Evolutionary conservation across 2,329 filamentous ascomycete species (phyloP).

Genomic region (Aspergillus neoniger): DNA sequence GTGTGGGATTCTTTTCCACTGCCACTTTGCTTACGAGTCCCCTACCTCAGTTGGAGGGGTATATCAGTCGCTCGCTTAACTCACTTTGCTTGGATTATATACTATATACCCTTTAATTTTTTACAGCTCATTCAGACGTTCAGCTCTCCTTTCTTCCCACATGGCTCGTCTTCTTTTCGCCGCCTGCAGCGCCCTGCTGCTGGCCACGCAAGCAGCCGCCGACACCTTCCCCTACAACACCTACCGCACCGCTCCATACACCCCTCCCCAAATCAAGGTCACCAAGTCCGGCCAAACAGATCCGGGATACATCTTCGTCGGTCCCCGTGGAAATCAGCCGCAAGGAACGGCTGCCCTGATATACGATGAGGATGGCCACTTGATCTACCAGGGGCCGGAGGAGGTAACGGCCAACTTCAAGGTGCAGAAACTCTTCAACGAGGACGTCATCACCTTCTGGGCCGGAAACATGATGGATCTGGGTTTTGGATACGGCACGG

Average conservation of each 20-base stretch:
- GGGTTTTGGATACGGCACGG: slow-evolving; percentile 33
- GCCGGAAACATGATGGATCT: slow-evolving; percentile 31
- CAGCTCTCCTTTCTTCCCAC: neutral
- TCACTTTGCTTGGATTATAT: neutral
- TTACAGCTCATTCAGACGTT: neutral
- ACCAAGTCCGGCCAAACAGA: slow-evolving; percentile 34
- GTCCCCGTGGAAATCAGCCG: slow-evolving; percentile 30
- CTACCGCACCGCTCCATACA: slow-evolving; percentile 18
- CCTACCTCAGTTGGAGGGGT: neutral
- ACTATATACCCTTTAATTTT: neutral
- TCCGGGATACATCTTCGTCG: slow-evolving; percentile 39
- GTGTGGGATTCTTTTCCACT: neutral
- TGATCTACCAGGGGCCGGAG: slow-evolving; percentile 39
- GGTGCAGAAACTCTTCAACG: slow-evolving; percentile 36
- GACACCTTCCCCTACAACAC: slow-evolving; percentile 24
- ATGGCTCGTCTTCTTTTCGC: slow-evolving; percentile 18
- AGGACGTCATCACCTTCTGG: slow-evolving; percentile 42
- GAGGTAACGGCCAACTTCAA: slow-evolving; percentile 37
- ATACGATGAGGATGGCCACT: slow-evolving; percentile 37
- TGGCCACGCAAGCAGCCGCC: slow-evolving; percentile 19
- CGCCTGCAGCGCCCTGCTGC: slow-evolving; percentile 19
- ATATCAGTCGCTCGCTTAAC: neutral
- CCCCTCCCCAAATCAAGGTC: slow-evolving; percentile 33
- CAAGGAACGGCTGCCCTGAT: slow-evolving; percentile 37
- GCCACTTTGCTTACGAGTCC: neutral